phyloP scores from a whole-genome alignment of 306 rosid genomes.

The Canavalia gladiata region DNA sequence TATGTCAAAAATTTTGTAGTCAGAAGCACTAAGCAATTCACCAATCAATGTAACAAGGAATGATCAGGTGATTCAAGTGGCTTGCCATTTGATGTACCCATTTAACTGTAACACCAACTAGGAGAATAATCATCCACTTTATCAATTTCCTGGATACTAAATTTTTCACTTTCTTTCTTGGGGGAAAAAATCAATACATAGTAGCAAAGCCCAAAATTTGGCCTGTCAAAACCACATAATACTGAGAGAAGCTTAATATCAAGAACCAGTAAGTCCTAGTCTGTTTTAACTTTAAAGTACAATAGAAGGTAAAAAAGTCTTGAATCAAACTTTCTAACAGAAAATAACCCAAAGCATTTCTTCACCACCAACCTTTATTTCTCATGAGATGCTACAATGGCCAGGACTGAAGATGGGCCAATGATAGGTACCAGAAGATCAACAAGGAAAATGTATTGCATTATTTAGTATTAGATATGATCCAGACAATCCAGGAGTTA shows the following conservation, averaged over 20 bases:
- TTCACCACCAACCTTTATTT: not conserved
- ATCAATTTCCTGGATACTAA: not conserved
- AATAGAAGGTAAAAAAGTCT: not conserved
- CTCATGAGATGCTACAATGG: not conserved
- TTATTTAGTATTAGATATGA: too few relatives aligned
- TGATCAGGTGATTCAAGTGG: constrained; percentile 26
- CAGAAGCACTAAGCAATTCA: constrained; percentile 1
- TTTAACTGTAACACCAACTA: not conserved
- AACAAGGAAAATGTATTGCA: too few relatives aligned
- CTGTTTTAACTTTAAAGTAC: not conserved
- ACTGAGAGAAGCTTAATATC: constrained; percentile 9
- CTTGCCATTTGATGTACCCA: constrained; percentile 9
- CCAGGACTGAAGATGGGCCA: not conserved
- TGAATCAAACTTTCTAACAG: constrained; percentile 16
- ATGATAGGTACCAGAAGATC: too few relatives aligned
- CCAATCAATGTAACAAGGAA: constrained; percentile 14
- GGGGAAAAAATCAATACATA: not conserved
- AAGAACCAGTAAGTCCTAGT: not conserved
- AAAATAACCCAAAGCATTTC: not conserved
- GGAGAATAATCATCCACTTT: constrained; percentile 17
- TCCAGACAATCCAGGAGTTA: too few relatives aligned
- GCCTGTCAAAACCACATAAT: not conserved
- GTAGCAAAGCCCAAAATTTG: not conserved
- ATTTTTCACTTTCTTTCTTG: not conserved
- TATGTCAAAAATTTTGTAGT: not conserved